phyloP scores from a whole-genome alignment of 495 filamentous ascomycete genomes.

The Darksidea phi region DNA sequence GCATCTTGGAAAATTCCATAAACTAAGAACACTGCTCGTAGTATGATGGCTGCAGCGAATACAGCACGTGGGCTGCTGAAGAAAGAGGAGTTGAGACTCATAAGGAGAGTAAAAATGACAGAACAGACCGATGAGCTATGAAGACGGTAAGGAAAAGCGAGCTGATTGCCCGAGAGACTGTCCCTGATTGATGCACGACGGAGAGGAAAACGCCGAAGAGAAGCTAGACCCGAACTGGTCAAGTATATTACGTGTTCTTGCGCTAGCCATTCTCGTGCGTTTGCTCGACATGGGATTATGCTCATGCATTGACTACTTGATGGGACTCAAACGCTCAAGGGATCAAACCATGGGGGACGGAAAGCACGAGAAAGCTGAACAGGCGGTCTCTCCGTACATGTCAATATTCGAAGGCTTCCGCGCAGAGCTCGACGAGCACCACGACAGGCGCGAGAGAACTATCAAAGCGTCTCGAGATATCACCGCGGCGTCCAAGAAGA shows the following conservation, averaged over 20 bases:
- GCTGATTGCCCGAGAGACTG: too few relatives aligned
- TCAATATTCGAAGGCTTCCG: constrained; percentile 84
- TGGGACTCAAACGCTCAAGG: constrained; percentile 36
- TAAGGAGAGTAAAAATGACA: not conserved
- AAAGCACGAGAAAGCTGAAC: constrained; percentile 31
- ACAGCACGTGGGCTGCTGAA: constrained; percentile 44
- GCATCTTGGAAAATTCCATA: constrained; percentile 92
- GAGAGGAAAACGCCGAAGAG: too few relatives aligned
- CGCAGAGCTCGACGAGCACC: constrained; percentile 86
- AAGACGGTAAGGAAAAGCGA: too few relatives aligned
- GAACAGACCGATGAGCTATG: too few relatives aligned
- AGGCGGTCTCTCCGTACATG: constrained; percentile 51
- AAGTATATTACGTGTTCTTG: too few relatives aligned
- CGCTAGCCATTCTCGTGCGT: constrained; percentile 4
- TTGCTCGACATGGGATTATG: constrained; percentile 36
- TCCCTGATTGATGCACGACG: too few relatives aligned
- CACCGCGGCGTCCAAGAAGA: constrained; percentile 93
- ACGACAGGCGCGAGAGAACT: constrained; percentile 85
- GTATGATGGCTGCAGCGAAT: constrained; percentile 64
- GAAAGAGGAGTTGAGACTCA: constrained; percentile 30
- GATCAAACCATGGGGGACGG: constrained; percentile 31
- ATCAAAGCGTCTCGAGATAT: constrained; percentile 89
- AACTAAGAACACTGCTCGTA: constrained; percentile 70
- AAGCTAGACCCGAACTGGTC: too few relatives aligned
- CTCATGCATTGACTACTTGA: constrained; percentile 1